Evolutionary conservation across 2,329 filamentous ascomycete genomes (phyloP).

Genomic region (Tetracladium maxilliforme): DNA sequence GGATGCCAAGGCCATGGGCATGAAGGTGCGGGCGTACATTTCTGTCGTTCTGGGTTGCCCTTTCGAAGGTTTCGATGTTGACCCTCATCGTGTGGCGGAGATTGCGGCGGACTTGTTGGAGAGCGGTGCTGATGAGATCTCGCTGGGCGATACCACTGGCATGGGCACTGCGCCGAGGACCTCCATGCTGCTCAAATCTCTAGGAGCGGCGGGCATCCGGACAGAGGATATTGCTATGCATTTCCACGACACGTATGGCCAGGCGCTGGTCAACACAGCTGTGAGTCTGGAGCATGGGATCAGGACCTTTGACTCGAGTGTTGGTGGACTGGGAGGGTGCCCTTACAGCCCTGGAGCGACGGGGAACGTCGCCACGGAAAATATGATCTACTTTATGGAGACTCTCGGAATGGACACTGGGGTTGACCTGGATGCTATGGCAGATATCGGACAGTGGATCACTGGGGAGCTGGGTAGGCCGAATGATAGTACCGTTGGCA

Average conservation of each 20-base stretch:
- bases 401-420: conserved; percentile 63
- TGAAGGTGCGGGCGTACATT: conserved; percentile 66
- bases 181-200: conserved; percentile 44
- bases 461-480: conserved; percentile 43
- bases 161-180: conserved; percentile 72
- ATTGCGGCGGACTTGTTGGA: conserved; percentile 59
- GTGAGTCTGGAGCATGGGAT: conserved; percentile 67
- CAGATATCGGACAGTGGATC: conserved; percentile 61
- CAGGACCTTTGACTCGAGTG: conserved; percentile 64
- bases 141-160: conserved; percentile 79
- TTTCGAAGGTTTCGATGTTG: conserved; percentile 51
- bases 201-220: conserved; percentile 52
- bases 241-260: conserved; percentile 81
- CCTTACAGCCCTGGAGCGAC: conserved; percentile 77
- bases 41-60: conserved; percentile 72
- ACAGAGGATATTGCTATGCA: conserved; percentile 64
- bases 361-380: conserved; percentile 75
- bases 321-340: conserved; percentile 71
- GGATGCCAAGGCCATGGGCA: conserved; percentile 45
- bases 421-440: conserved; percentile 50
- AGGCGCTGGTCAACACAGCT: conserved; percentile 70
- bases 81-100: conserved; percentile 47
- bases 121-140: conserved; percentile 83
- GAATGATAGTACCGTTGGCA: conserved; percentile 54
- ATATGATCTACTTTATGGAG: conserved; percentile 66